Conservation (phyloP, 202 grass and related monocot species). For the Sporobolus alterniflorus region DNA sequence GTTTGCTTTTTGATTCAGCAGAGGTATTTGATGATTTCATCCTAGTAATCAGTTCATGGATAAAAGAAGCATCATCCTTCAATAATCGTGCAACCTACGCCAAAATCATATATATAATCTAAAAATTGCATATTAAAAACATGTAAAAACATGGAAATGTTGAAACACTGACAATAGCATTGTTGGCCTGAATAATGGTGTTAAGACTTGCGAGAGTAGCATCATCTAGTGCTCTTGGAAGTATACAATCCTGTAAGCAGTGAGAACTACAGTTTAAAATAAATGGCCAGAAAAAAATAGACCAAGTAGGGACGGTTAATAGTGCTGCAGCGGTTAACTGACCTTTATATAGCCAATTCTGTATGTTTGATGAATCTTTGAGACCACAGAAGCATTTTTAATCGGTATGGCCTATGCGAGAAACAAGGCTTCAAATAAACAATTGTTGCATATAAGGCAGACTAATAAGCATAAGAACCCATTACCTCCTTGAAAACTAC, state of each 20-base stretch:
- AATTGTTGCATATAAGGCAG: slow-evolving; percentile 36
- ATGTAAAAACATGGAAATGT: slow-evolving; percentile 29
- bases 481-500: slow-evolving; percentile 80
- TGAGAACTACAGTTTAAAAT: slow-evolving; percentile 19
- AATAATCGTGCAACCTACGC: slow-evolving; percentile 70
- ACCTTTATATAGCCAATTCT: slow-evolving; percentile 92
- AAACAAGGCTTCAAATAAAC: slow-evolving; percentile 43
- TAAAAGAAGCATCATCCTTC: slow-evolving; percentile 87
- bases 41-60: slow-evolving; percentile 76
- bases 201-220: slow-evolving; percentile 63
- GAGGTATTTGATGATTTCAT: slow-evolving; percentile 70
- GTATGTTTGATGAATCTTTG: slow-evolving; percentile 86
- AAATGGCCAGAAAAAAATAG: slow-evolving; percentile 32
- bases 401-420: slow-evolving; percentile 67
- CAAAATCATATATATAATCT: slow-evolving; percentile 10
- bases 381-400: slow-evolving; percentile 67
- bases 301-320: slow-evolving; percentile 9
- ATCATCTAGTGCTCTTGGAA: slow-evolving; percentile 69
- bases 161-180: slow-evolving; percentile 65
- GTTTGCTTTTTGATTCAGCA: slow-evolving; percentile 66
- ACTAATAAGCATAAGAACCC: slow-evolving; percentile 15
- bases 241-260: slow-evolving; percentile 82
- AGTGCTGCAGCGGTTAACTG: not conserved
- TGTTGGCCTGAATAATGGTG: slow-evolving; percentile 66
- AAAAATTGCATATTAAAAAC: slow-evolving; percentile 13